phyloP scores from a whole-genome alignment of 2,329 filamentous ascomycete genomes.

The Neofusicoccum cordaticola region DNA sequence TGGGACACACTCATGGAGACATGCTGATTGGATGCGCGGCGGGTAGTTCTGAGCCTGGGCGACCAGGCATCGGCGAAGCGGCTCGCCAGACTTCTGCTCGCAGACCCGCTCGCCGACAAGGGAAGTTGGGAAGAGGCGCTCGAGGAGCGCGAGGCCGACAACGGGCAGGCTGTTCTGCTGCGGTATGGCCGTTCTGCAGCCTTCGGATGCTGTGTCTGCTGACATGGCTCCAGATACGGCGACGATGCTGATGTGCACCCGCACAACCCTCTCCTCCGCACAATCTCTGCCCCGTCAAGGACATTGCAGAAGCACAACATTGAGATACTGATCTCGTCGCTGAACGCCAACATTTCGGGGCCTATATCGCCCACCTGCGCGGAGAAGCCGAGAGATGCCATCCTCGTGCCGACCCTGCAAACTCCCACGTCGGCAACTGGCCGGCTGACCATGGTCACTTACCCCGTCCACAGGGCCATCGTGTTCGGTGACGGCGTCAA shows the following conservation, averaged over 20 bases:
- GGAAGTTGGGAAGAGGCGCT: conserved; percentile 45
- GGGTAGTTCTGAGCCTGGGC: conserved; percentile 49
- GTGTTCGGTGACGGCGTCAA: conserved; percentile 70
- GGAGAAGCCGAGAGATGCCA: conserved; percentile 57
- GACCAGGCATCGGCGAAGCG: conserved; percentile 56
- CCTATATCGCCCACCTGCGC: conserved; percentile 26
- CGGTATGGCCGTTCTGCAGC: conserved; percentile 29
- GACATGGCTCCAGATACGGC: conserved; percentile 48
- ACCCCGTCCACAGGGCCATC: conserved; percentile 80
- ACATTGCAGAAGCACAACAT: conserved; percentile 60
- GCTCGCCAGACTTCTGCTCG: conserved; percentile 61
- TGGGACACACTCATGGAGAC: conserved; percentile 14
- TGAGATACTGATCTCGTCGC: conserved; percentile 59
- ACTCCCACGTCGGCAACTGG: conserved; percentile 64
- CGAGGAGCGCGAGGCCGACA: conserved; percentile 27
- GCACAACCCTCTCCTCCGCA: conserved; percentile 54
- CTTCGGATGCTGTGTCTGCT: neutral
- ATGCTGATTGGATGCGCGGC: neutral
- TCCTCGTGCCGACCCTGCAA: conserved; percentile 72
- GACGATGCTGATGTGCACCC: conserved; percentile 47
- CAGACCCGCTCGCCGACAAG: conserved; percentile 44
- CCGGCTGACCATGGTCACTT: conserved; percentile 65
- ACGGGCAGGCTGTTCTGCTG: conserved; percentile 41
- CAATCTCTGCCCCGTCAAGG: conserved; percentile 63
- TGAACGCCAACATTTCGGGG: conserved; percentile 45